Evolutionary conservation across 805 yeast genomes (phyloP), one percentile per base, ranked within the genome.

Genomic region (Candida sonorensis): DNA sequence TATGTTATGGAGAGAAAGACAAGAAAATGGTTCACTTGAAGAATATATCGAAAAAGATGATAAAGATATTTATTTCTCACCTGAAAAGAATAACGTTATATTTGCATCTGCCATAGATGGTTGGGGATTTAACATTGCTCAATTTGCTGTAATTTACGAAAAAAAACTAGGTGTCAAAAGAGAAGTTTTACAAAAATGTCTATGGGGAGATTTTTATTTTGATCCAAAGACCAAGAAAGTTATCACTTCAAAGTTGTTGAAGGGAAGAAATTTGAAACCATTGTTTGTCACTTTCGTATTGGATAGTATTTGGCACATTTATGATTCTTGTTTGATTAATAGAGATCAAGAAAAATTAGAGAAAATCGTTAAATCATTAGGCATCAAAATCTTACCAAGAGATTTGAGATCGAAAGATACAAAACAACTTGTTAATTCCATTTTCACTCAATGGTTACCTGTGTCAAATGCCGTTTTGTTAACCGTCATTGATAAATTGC

Each of bases 391-490:
- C 2, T 48, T 67, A 2, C 84, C 92, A 5, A 66, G 95, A 38
- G 96, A 88, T 42, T 50, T 86, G 35, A 68, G 81, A 35, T 77
- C 95, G 1, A 85, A 81, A 46, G 97, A 90, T 50, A 66, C 76
- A 28, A 78, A 75, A 40, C 65, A 62, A 34, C 57, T 86, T 27
- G 53, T 87, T 13, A 70, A 67, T 34, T 64, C 75, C 7, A 71
- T 92, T 4, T 76, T 90, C 75, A 75, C 86, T 1, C 97, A 90
- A 51, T 92, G 98, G 97, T 62, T 92, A 15, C 97, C 99, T 1
- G 74, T 92, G 4, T 81, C 97, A 16, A 79, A 83, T 23, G 84
- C 97, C 0, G 72, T 90, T 7, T 60, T 92, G 18, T 67, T 92
- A 8, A 77, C 94, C 1, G 94, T 90, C 4, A 79, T 88, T 20